A percentile compares a stretch with the other conserved stretches of the same genome.
Evolutionary conservation across 2,329 filamentous ascomycete species (phyloP).

Genomic region (Ceratocystiopsis minuta): DNA sequence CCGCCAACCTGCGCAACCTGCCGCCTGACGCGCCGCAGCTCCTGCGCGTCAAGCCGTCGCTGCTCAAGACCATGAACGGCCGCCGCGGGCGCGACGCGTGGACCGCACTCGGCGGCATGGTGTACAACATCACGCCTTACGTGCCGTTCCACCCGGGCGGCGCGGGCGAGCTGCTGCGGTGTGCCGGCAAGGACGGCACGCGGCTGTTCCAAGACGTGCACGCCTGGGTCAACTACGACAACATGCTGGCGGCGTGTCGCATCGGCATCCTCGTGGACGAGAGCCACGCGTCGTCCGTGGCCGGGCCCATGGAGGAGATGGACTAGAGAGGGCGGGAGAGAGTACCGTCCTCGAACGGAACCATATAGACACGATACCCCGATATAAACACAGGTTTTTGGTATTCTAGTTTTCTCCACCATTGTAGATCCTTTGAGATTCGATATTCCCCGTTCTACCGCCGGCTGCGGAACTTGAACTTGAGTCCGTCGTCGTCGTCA

Average conservation of each 20-base stretch:
- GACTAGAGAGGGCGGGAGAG: slow-evolving; percentile 21
- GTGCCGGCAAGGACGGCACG: slow-evolving; percentile 43
- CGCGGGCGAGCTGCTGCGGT: slow-evolving; percentile 49
- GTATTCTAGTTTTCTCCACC: too few relatives aligned
- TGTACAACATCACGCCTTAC: slow-evolving; percentile 90
- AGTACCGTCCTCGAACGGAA: neutral
- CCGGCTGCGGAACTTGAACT: slow-evolving; percentile 37
- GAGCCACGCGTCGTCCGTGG: slow-evolving; percentile 15
- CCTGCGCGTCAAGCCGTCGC: slow-evolving; percentile 62
- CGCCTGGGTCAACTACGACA: slow-evolving; percentile 56
- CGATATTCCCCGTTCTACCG: slow-evolving; percentile 13
- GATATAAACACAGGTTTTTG: too few relatives aligned
- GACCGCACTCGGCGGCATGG: slow-evolving; percentile 74
- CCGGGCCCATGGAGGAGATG: slow-evolving; percentile 39
- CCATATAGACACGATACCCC: too few relatives aligned
- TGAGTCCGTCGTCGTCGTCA: slow-evolving; percentile 37
- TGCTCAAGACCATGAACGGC: slow-evolving; percentile 63
- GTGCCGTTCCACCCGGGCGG: slow-evolving; percentile 81
- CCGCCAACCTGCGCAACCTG: slow-evolving; percentile 48
- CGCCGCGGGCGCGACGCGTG: slow-evolving; percentile 75
- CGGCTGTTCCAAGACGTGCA: slow-evolving; percentile 48
- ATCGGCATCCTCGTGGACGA: slow-evolving; percentile 47
- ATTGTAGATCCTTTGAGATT: too few relatives aligned
- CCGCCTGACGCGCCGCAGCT: slow-evolving; percentile 34
- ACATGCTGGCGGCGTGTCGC: slow-evolving; percentile 46